These are phyloP conservation scores for Manihot esculenta DNA, from an alignment of 441 rosid genomes.

Conservation along the genomic window DNA sequence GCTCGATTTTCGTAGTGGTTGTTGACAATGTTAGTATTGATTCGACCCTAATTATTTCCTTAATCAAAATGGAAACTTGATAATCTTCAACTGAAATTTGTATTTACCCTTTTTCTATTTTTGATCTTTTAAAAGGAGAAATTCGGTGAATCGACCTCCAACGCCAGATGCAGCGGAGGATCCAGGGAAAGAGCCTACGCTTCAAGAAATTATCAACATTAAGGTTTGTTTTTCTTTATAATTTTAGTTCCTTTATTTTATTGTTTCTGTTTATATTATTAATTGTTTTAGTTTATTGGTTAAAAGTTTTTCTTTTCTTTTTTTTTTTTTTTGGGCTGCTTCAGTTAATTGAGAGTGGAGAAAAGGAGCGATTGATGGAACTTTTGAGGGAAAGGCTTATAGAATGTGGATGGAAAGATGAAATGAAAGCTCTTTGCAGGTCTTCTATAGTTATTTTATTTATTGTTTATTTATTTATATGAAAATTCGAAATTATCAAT, in stretches of 20 bases:
- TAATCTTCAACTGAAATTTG: background rate
- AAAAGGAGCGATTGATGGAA: conserved; percentile 80
- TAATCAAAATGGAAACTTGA: background rate
- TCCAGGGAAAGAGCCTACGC: conserved; percentile 51
- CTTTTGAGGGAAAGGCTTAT: conserved; percentile 75
- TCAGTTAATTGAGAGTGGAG: conserved; percentile 83
- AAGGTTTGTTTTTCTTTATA: conserved; percentile 43
- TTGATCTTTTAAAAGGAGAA: conserved; percentile 45
- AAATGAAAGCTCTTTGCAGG: conserved; percentile 89
- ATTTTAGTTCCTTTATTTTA: background rate
- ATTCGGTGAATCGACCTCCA: conserved; percentile 71
- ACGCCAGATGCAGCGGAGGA: conserved; percentile 57
- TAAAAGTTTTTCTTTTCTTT: background rate
- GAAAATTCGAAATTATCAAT: too few relatives aligned
- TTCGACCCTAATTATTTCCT: background rate
- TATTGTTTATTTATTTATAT: background rate
- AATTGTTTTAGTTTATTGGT: background rate
- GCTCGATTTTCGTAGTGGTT: background rate
- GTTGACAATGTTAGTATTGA: conserved; percentile 10
- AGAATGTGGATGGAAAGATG: conserved; percentile 95
- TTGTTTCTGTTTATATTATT: background rate
- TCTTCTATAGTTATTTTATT: conserved; percentile 11
- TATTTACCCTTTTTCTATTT: background rate
- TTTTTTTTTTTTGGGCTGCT: background rate
- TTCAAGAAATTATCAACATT: conserved; percentile 66